These are phyloP conservation scores for Phaeomoniella chlamydospora DNA, from an alignment of 2,329 filamentous ascomycete genomes.

Conservation along the genomic window DNA sequence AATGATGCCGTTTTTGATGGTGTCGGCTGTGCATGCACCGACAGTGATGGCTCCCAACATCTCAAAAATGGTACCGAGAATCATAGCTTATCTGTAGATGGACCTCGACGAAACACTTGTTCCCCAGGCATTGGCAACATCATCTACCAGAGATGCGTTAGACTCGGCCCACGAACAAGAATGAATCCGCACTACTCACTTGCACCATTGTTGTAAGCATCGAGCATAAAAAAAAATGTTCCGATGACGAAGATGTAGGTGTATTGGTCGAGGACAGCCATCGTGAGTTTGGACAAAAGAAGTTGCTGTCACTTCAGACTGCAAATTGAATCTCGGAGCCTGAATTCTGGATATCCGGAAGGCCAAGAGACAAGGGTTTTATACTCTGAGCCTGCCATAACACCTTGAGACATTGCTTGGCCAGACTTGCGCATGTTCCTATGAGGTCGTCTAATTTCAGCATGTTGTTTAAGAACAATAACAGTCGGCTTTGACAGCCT, in stretches of 20 bases:
- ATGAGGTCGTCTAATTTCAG: too few species aligned
- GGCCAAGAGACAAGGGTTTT: too few species aligned
- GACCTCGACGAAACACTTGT: slow-evolving; percentile 71
- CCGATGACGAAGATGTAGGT: slow-evolving; percentile 62
- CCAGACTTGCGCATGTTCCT: too few species aligned
- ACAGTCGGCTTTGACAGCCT: too few species aligned
- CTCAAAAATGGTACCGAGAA: slow-evolving; percentile 53
- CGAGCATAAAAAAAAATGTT: slow-evolving; percentile 61
- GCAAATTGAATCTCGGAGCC: too few species aligned
- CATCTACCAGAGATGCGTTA: slow-evolving; percentile 35
- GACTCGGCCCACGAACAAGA: slow-evolving; percentile 1
- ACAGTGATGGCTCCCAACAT: slow-evolving; percentile 52
- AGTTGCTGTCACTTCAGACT: too few species aligned
- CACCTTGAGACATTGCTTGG: too few species aligned
- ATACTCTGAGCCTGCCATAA: too few species aligned
- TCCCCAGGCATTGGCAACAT: slow-evolving; percentile 75
- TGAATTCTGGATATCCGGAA: too few species aligned
- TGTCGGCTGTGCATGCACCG: slow-evolving; percentile 56
- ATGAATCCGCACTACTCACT: slow-evolving; percentile 36
- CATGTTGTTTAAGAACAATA: too few species aligned
- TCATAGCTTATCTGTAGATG: slow-evolving; percentile 56
- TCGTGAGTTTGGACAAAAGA: too few species aligned
- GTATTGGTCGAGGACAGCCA: slow-evolving; percentile 39
- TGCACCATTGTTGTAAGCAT: slow-evolving; percentile 67
- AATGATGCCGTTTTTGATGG: slow-evolving; percentile 69